Conservation (phyloP, 495 filamentous ascomycete species). For the Aspergillus bertholletiae region DNA sequence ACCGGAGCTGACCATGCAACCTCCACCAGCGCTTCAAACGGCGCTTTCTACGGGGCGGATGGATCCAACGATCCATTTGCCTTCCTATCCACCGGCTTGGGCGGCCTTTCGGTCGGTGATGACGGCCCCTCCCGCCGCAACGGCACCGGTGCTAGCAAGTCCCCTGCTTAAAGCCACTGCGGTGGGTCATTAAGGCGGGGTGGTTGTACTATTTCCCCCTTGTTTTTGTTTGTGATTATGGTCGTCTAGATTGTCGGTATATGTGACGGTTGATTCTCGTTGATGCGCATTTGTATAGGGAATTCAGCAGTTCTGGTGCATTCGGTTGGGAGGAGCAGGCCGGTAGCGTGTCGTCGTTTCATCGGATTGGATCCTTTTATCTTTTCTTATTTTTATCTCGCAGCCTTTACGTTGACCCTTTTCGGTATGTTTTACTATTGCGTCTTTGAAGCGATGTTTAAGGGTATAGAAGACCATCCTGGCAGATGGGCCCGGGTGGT, state of each 20-base stretch:
- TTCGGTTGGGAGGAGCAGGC: constrained; percentile 50
- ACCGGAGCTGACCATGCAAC: constrained; percentile 73
- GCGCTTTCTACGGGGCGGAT: constrained; percentile 55
- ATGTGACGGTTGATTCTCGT: constrained; percentile 59
- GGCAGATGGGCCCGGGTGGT: constrained; percentile 34
- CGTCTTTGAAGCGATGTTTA: constrained; percentile 34
- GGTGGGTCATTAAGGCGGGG: constrained; percentile 14
- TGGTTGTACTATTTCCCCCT: constrained; percentile 4
- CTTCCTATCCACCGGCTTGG: constrained; percentile 80
- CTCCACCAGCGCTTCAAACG: constrained; percentile 51
- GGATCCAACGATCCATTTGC: constrained; percentile 78
- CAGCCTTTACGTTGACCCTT: constrained; percentile 23
- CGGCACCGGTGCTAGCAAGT: constrained; percentile 52
- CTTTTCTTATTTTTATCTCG: constrained; percentile 25
- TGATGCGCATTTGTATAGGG: constrained; percentile 53
- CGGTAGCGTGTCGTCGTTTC: constrained; percentile 43
- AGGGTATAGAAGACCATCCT: constrained; percentile 26
- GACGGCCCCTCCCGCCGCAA: constrained; percentile 75
- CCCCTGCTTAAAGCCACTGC: constrained; percentile 37
- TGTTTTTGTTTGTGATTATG: constrained; percentile 35
- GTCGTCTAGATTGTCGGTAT: constrained; percentile 53
- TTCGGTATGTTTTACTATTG: constrained; percentile 28
- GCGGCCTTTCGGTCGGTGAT: constrained; percentile 76
- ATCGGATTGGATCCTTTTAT: constrained; percentile 32
- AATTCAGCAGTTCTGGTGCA: constrained; percentile 49